Percentiles rank a stretch among this genome's conserved stretches.
Evolutionary conservation across 176 grass and related monocot genomes (phyloP).

Genomic region (Thinopyrum elongatum): DNA sequence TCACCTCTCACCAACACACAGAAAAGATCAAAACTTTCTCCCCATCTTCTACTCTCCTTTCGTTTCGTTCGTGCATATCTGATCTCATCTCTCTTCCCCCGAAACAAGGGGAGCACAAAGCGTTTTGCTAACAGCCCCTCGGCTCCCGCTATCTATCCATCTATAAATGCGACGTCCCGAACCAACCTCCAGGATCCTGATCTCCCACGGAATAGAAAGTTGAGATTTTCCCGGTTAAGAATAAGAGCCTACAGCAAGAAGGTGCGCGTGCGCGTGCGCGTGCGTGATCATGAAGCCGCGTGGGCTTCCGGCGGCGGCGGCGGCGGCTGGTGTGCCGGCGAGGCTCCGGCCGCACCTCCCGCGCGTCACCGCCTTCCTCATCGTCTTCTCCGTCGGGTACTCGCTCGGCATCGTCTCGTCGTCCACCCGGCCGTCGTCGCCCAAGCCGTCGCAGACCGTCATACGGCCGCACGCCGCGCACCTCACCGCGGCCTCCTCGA

Average conservation of each 20-base stretch:
- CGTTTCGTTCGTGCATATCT: neutral
- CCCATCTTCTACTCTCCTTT: neutral
- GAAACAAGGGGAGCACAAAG: too few species aligned
- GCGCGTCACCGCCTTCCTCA: slow-evolving; percentile 37
- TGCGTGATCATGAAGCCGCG: slow-evolving; percentile 51
- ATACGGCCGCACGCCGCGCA: slow-evolving; percentile 24
- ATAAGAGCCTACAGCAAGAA: too few species aligned
- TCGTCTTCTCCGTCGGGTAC: slow-evolving; percentile 76
- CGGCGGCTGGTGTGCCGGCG: neutral
- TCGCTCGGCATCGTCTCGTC: slow-evolving; percentile 66
- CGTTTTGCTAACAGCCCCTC: neutral
- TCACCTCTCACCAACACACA: neutral
- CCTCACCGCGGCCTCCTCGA: neutral
- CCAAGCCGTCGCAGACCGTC: slow-evolving; percentile 28
- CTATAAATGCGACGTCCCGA: neutral
- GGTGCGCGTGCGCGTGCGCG: neutral
- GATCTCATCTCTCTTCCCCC: neutral
- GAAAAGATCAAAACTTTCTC: neutral
- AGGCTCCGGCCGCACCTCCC: slow-evolving; percentile 45
- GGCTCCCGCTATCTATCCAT: neutral
- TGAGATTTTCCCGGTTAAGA: neutral
- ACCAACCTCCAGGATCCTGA: slow-evolving; percentile 1
- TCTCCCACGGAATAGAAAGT: neutral
- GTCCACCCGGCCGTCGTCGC: slow-evolving; percentile 21
- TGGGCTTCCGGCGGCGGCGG: neutral